A percentile compares a stretch with the other conserved stretches of the same genome.
Evolutionary conservation across 805 yeast species (phyloP).

Genomic region (Candida easanensis): DNA sequence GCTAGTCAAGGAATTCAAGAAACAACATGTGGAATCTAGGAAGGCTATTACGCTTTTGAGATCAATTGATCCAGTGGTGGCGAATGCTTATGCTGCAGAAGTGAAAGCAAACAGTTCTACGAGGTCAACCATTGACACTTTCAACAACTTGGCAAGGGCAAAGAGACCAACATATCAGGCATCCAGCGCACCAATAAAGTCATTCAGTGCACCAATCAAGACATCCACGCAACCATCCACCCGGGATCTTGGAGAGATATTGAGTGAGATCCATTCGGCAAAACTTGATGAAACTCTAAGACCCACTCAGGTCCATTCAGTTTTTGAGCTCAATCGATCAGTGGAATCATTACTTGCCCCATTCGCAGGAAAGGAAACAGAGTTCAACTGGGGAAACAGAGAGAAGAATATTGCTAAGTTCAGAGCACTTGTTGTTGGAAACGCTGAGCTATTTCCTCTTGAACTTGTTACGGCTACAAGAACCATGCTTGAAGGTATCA

Average conservation of each 20-base stretch:
- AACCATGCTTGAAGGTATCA: slow-evolving; percentile 53
- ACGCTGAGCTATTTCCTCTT: slow-evolving; percentile 39
- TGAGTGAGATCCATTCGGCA: slow-evolving; percentile 20
- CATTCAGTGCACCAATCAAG: slow-evolving; percentile 3
- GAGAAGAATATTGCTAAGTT: slow-evolving; percentile 58
- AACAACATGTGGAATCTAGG: slow-evolving; percentile 23
- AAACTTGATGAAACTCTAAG: slow-evolving; percentile 20
- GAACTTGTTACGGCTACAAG: slow-evolving; percentile 34
- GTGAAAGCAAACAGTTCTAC: slow-evolving; percentile 4
- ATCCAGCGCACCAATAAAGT: slow-evolving; percentile 2
- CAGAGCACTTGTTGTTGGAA: slow-evolving; percentile 61
- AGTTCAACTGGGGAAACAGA: slow-evolving; percentile 77
- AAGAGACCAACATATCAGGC: slow-evolving; percentile 4
- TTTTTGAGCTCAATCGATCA: slow-evolving; percentile 26
- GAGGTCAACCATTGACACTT: slow-evolving; percentile 26
- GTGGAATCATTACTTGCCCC: slow-evolving; percentile 29
- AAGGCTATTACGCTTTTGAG: slow-evolving; percentile 17
- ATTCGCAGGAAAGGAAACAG: slow-evolving; percentile 81
- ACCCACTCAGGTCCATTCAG: slow-evolving; percentile 12
- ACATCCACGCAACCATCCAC: slow-evolving; percentile 1
- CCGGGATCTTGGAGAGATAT: slow-evolving; percentile 14
- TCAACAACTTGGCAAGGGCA: slow-evolving; percentile 19
- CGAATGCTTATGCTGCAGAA: slow-evolving; percentile 20
- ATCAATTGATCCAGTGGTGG: slow-evolving; percentile 20
- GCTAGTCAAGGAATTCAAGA: slow-evolving; percentile 20